These are phyloP conservation scores for Magnolia officinalis DNA, from an alignment of 164 flowering plant genomes.

Conservation along the genomic window DNA sequence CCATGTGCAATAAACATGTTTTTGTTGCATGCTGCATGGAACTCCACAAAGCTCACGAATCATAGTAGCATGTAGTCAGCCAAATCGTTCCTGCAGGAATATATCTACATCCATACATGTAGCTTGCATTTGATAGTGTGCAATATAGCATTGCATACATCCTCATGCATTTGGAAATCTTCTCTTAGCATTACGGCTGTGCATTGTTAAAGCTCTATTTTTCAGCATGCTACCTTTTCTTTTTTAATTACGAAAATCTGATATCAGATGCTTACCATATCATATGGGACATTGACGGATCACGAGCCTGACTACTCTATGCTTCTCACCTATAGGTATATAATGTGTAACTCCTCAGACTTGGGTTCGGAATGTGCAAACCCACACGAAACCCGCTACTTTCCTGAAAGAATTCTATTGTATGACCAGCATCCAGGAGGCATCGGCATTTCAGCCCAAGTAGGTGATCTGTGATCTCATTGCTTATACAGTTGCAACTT, in stretches of 20 bases:
- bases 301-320: not conserved
- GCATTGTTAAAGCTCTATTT: not conserved
- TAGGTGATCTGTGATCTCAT: constrained; percentile 18
- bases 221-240: not conserved
- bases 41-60: not conserved
- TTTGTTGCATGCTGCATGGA: not conserved
- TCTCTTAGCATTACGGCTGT: not conserved
- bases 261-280: not conserved
- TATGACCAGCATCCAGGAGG: constrained; percentile 98
- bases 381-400: constrained; percentile 69
- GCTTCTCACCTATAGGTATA: constrained; percentile 40
- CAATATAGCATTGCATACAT: not conserved
- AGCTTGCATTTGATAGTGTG: not conserved
- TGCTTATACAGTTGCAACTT: not conserved
- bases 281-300: not conserved
- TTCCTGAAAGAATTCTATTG: constrained; percentile 76
- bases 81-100: not conserved
- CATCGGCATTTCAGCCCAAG: constrained; percentile 77
- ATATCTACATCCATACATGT: not conserved
- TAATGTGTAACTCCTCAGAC: constrained; percentile 75
- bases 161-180: not conserved
- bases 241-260: not conserved
- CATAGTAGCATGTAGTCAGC: not conserved
- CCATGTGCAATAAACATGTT: not conserved
- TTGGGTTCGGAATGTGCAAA: constrained; percentile 88